Percentiles rank a stretch among this genome's conserved stretches.
Conservation (phyloP, 257 asterid species). For the Craterostigma plantagineum region DNA sequence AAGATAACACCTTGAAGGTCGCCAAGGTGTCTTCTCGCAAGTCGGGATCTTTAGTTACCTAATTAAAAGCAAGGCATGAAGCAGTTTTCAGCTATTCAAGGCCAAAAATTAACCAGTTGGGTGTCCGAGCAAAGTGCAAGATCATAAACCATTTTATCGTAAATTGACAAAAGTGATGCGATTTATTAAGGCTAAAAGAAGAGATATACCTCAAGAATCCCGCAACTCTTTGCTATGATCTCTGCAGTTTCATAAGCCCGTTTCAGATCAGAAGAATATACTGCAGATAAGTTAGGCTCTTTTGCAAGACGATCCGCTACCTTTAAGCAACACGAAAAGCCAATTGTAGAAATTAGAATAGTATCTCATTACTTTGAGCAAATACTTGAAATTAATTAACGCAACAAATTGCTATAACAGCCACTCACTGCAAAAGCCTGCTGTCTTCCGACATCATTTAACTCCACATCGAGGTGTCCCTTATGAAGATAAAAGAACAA, state of each 20-base stretch:
- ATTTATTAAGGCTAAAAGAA: neutral
- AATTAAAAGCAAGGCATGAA: conserved; percentile 3
- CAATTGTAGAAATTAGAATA: conserved; percentile 2
- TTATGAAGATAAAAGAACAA: too few relatives aligned
- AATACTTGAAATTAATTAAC: neutral
- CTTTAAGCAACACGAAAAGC: conserved; percentile 12
- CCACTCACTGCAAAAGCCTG: conserved; percentile 65
- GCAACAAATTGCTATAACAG: conserved; percentile 2
- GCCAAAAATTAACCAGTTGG: too few relatives aligned
- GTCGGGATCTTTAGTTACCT: conserved; percentile 56
- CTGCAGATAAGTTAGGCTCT: conserved; percentile 48
- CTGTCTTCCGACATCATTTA: conserved; percentile 56
- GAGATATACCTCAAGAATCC: conserved; percentile 34
- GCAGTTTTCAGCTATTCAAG: too few relatives aligned
- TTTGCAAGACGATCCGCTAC: conserved; percentile 59
- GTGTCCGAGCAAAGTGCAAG: too few relatives aligned
- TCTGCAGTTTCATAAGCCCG: conserved; percentile 64
- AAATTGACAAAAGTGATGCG: too few relatives aligned
- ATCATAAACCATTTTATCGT: too few relatives aligned
- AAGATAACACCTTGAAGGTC: conserved; percentile 62
- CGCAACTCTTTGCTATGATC: conserved; percentile 43
- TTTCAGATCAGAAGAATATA: conserved; percentile 69
- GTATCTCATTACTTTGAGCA: conserved; percentile 3
- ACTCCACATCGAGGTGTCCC: conserved; percentile 86
- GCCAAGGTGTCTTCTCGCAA: conserved; percentile 84